Evolutionary conservation across 495 filamentous ascomycete species (phyloP), one percentile per base, ranked within the genome.

Genomic region (Aspergillus biplanus): DNA sequence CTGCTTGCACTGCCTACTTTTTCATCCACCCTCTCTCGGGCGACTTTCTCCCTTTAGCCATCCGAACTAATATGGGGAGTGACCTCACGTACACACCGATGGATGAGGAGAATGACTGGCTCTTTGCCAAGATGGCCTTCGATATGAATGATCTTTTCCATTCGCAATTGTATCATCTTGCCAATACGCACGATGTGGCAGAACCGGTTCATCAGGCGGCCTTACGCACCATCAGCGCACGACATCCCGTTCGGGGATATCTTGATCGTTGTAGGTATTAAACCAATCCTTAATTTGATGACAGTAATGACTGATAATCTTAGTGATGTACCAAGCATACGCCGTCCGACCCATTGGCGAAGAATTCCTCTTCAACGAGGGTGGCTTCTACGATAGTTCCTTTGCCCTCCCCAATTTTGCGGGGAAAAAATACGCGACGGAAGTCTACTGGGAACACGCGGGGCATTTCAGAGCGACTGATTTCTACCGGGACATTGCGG

Each of bases 241-340:
- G 56, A 0, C 56, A 58, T 33, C 56, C 56, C 5, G 42, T 58
- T 12, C 18, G 56, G 13, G 56, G 56, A 16, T 58, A 33, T 21
- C 11, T 58, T 7, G 56, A 58, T 21, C 56, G 56, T 0, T 15
- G 56, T 58, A 58, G 7, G 56, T 58, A 7, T 9, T 12, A 6
- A 11, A 3, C 7, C 37, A 13, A 27, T 1, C 37, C 37, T 39
- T 7, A 8, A 7, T 0, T 8, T 57, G 18, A 39, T 13, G n/a
- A 35, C 21, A 8, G 11, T 5, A 27, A 27, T 12, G 15, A 52
- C 35, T 21, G 27, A 15, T 57, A 13, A 57, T 8, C 0, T 8
- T 16, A 58, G 56, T 58, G 39, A 58, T 58, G 56, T 58, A 58
- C 21, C 56, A 58, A 16, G 56, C 56, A 47, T 58, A 58, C 18